Conservation (phyloP, 2,329 filamentous ascomycete species). For the Sclerotinia nivalis region DNA sequence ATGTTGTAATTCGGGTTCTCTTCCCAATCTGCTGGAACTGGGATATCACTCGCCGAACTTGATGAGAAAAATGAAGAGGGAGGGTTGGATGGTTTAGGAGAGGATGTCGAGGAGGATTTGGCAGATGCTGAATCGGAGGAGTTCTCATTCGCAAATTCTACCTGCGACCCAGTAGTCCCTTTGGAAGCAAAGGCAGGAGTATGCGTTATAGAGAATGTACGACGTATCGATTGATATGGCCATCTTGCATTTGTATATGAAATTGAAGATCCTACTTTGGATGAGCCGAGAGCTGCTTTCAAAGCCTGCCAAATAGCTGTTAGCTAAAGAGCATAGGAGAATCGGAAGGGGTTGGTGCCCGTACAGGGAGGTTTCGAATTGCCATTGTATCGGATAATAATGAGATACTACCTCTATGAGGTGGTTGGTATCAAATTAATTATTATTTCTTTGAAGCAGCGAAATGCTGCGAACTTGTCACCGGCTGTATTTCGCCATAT, state of each 20-base stretch:
- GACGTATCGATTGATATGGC: slow-evolving; percentile 9
- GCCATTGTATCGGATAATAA: slow-evolving; percentile 34
- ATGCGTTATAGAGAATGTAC: slow-evolving; percentile 8
- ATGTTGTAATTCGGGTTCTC: slow-evolving; percentile 71
- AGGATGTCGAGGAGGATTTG: slow-evolving; percentile 5
- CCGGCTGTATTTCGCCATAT: slow-evolving; percentile 37
- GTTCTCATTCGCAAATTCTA: slow-evolving; percentile 23
- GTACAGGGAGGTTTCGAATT: slow-evolving; percentile 34
- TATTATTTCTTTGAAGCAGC: slow-evolving; percentile 32
- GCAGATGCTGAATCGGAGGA: slow-evolving; percentile 25
- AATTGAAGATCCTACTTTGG: not conserved
- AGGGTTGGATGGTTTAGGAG: not conserved
- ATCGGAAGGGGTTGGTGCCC: slow-evolving; percentile 22
- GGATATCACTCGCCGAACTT: slow-evolving; percentile 30
- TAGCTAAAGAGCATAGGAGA: slow-evolving; percentile 27
- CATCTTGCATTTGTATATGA: slow-evolving; percentile 8
- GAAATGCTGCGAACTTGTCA: slow-evolving; percentile 39
- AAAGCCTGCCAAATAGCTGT: slow-evolving; percentile 26
- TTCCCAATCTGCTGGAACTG: slow-evolving; percentile 59
- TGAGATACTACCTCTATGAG: slow-evolving; percentile 15
- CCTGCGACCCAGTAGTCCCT: slow-evolving; percentile 6
- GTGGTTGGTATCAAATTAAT: not conserved
- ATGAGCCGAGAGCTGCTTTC: slow-evolving; percentile 22
- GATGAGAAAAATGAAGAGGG: slow-evolving; percentile 16
- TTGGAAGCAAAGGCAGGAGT: slow-evolving; percentile 26